phyloP scores from a whole-genome alignment of 805 yeast species.

The Cyberlindnera japonica region DNA sequence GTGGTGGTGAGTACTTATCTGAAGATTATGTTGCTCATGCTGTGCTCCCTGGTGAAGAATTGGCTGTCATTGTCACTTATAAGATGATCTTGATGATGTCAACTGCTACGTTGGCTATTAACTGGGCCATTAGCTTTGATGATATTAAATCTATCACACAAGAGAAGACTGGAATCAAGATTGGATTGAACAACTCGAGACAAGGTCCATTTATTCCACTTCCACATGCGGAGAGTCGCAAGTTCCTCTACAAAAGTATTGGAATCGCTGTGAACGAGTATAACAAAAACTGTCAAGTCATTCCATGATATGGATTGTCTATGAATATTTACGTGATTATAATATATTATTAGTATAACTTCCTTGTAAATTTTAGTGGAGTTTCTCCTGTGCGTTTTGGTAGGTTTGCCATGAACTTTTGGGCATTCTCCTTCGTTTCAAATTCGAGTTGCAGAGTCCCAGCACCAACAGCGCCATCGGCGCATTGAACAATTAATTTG shows the following conservation, averaged over 20 bases:
- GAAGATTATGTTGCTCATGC: constrained; percentile 86
- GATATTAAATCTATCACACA: constrained; percentile 66
- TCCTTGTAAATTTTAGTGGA: constrained; percentile 11
- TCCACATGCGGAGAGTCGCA: constrained; percentile 59
- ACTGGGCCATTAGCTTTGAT: constrained; percentile 70
- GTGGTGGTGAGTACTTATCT: constrained; percentile 70
- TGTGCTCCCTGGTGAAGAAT: constrained; percentile 75
- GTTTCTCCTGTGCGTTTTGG: constrained; percentile 44
- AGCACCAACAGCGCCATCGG: constrained; percentile 39
- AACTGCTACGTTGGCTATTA: constrained; percentile 52
- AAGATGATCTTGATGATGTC: constrained; percentile 64
- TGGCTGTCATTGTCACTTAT: constrained; percentile 72
- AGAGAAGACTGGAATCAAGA: constrained; percentile 74
- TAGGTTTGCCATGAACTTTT: constrained; percentile 40
- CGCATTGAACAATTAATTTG: constrained; percentile 39
- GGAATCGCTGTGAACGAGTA: constrained; percentile 77
- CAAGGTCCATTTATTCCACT: constrained; percentile 79
- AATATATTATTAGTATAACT: not conserved
- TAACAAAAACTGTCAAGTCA: constrained; percentile 64
- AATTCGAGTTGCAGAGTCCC: constrained; percentile 51
- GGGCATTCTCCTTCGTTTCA: constrained; percentile 42
- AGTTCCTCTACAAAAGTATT: constrained; percentile 65
- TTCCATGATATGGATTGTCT: constrained; percentile 25
- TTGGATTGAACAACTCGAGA: constrained; percentile 53
- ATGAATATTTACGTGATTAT: no score